Base-by-base conservation (phyloP, 352 stramenopile genomes). In the Thraustochytrium sp. region DNA sequence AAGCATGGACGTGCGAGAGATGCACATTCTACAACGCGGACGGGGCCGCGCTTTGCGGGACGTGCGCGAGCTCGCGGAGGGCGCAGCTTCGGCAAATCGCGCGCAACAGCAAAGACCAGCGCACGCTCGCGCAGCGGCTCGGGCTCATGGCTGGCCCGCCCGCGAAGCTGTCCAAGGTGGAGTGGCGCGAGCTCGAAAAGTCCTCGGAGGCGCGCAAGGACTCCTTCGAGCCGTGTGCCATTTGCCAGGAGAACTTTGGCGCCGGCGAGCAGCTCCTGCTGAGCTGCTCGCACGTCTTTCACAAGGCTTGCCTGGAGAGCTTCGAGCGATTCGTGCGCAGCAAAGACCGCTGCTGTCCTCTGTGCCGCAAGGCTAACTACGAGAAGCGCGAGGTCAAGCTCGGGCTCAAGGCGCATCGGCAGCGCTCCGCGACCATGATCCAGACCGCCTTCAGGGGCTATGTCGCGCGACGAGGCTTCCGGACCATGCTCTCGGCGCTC, bases 211-310 rank as follows among this genome's bases (percentile, higher is more conserved):
- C 87, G 2, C 89, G 91, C 2, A 90, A 90, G 1, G 91, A 94
- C 51, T 86, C 85, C 2, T 80, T 77, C 5, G 86, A 93, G 16
- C 90, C 89, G n/a, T 95, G 91, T 55, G 93, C 91, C 3, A 94
- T 95, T 61, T 95, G 91, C 72, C 88, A 89, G 31, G 90, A 94
- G 65, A 48, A 87, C 9, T 93, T 94, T 72, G 91, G 91, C 8
- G 84, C 90, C 3, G 88, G 90, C 62, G 84, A 93, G 37, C 91
- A 94, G 76, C 90, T 95, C 40, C 92, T 95, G 34, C 84, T 95
- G 37, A 94, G 90, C 82, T 95, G 91, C 82, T 92, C 90, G n/a
- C 91, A 95, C 87, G 90, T 94, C 68, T 94, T 95, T 74, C 91
- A 95, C 76, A 86, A 92, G 3, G 86, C 88, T 31, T 95, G 91